Conservation (phyloP, 2,329 filamentous ascomycete species). For the Stachybotrys echinatus region DNA sequence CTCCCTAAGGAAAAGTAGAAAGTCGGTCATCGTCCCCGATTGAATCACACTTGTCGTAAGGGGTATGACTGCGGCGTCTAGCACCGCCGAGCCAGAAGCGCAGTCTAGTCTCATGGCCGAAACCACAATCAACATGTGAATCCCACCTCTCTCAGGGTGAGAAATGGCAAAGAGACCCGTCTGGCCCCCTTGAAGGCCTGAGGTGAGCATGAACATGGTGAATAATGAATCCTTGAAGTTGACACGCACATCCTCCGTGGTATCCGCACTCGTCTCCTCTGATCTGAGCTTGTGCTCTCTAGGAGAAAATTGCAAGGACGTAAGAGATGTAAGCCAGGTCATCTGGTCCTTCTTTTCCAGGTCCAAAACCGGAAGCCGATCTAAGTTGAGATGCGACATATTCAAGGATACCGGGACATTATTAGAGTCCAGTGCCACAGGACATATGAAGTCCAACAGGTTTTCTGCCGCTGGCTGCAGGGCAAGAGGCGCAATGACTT, state of each 20-base stretch:
- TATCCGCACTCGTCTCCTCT: slow-evolving; percentile 6
- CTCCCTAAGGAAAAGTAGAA: slow-evolving; percentile 30
- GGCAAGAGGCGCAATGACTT: slow-evolving; percentile 32
- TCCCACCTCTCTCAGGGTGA: slow-evolving; percentile 27
- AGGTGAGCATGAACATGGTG: slow-evolving; percentile 39
- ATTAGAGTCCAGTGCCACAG: slow-evolving; percentile 18
- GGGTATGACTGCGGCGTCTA: slow-evolving; percentile 43
- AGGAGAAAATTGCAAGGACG: slow-evolving; percentile 34
- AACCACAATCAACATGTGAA: slow-evolving; percentile 35
- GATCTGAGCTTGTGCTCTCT: slow-evolving; percentile 29
- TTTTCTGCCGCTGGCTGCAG: slow-evolving; percentile 13
- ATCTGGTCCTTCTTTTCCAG: slow-evolving; percentile 25
- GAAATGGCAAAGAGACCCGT: slow-evolving; percentile 38
- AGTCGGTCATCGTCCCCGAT: slow-evolving; percentile 25
- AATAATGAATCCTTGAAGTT: slow-evolving; percentile 45
- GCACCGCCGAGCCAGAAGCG: slow-evolving; percentile 33
- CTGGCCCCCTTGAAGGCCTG: slow-evolving; percentile 38
- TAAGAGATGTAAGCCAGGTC: slow-evolving; percentile 32
- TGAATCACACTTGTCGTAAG: slow-evolving; percentile 29
- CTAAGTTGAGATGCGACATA: slow-evolving; percentile 36
- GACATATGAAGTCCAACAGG: slow-evolving; percentile 31
- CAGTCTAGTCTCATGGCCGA: slow-evolving; percentile 39
- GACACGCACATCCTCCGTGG: slow-evolving; percentile 24
- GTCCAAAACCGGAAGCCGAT: slow-evolving; percentile 36
- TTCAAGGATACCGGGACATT: slow-evolving; percentile 30